These are phyloP conservation scores for Aphanomyces stellatus DNA, from an alignment of 352 stramenopile genomes.

Conservation along the genomic window DNA sequence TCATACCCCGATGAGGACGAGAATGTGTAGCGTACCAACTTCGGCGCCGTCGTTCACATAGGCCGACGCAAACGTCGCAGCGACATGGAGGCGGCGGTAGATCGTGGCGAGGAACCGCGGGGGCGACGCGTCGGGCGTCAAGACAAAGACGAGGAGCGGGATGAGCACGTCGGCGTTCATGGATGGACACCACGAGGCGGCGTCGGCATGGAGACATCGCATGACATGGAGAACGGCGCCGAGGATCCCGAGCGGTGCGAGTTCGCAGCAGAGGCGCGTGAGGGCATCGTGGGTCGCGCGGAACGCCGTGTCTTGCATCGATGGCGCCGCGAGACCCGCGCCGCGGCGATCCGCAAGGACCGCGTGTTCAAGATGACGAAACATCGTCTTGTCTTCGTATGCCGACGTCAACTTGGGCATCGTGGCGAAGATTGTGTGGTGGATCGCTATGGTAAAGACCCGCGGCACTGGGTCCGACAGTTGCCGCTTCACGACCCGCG, in stretches of 20 bases:
- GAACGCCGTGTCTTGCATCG: neutral
- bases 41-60: conserved; percentile 11
- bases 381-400: conserved; percentile 1
- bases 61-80: conserved; percentile 1
- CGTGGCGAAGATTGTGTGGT: conserved; percentile 3
- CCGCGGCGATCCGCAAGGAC: neutral
- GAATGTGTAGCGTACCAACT: neutral
- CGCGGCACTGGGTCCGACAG: neutral
- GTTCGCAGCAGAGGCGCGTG: neutral
- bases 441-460: neutral
- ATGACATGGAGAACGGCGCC: neutral
- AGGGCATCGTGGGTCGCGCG: neutral
- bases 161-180: conserved; percentile 19
- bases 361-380: neutral
- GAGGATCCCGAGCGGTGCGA: conserved; percentile 1
- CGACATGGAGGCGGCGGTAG: conserved; percentile 2
- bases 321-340: neutral
- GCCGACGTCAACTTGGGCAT: neutral
- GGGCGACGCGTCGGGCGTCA: neutral
- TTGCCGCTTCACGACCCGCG: neutral
- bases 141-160: neutral
- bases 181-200: neutral
- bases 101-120: neutral
- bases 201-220: neutral
- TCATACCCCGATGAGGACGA: neutral